Evolutionary conservation across 192 early-diverging fungal species (phyloP), one percentile per base, ranked within the genome.

Genomic region (Gigaspora rosea): DNA sequence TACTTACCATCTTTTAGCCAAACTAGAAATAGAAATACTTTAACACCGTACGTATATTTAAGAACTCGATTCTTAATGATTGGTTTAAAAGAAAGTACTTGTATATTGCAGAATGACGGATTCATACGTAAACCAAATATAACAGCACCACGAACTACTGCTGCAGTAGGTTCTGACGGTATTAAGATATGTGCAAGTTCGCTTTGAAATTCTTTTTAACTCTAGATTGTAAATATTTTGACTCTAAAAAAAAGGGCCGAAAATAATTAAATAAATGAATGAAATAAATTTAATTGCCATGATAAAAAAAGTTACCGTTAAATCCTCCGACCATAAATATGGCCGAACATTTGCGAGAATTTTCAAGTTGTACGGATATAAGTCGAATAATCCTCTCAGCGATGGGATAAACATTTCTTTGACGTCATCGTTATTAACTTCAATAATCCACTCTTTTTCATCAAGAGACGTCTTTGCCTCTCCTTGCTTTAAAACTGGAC

Each of bases 271-370:
- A 41, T 41, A 41, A 2, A 41, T 41, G 36, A 41, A 41, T 41
- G 5, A 41, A 41, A 41, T 41, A 41, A 41, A 41, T 2, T 41
- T 5, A 41, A 41, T 41, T 41, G 36, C 5, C 36, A 3, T 41
- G 36, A 41, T 3, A 41, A 41, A 41, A 41, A 41, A 41, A 5
- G 5, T 41, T 41, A 41, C 36, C 36, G 48, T 80, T 81, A 71
- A 88, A 88, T 56, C 79, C 83, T 72, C 70, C 86, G 15, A 88
- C 87, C 69, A 88, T 63, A 78, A 88, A 88, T 20, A 85, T 83
- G 10, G 84, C 81, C 22, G 82, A 64, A 11, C 84, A 74, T 32
- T 32, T 62, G 16, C 68, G 64, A 8, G 78, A 63, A 57, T 80
- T 78, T 3, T 66, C 69, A 49, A 88, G 71, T 71, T 88, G 87